Evolutionary conservation across 2,329 filamentous ascomycete genomes (phyloP), one percentile per base, ranked within the genome.

Genomic region (Chrysoporthe cubensis): DNA sequence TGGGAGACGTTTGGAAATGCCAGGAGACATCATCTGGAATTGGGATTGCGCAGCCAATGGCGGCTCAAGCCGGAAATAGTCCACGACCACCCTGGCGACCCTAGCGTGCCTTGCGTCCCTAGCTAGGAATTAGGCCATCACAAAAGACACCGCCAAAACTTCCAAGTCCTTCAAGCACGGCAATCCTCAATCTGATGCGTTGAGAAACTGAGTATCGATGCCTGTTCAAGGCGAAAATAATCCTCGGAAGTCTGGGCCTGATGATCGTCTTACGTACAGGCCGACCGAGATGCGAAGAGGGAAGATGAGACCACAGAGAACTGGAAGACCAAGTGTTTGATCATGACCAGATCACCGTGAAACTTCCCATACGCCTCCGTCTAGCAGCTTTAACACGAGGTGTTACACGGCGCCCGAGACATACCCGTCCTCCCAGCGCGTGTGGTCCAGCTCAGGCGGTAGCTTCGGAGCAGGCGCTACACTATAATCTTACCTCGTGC

Each of bases 31-130:
- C 40, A 44, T 56, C 42, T 61, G 40, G 58, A 42, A 18, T 54
- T 44, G 21, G 64, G 43, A 37, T 37, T 57, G 65, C 42, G 65
- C 65, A 48, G 43, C 63, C 63, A 65, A 65, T 65, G 32, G 62
- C 44, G 46, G 63, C 43, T 50, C 54, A 40, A 43, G 56, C 63
- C 63, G 42, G 44, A 58, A 59, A 60, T 59, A 64, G 50, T 61
- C 37, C 18, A 57, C 59, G 59, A 46, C 59, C 59, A 32, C 50
- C 50, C 50, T 13, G 26, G 50, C 50, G 21, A 32, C 50, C 50
- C 50, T 34, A 34, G 26, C 50, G 37, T 40, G 37, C 37, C 37
- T 6, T 9, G 37, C 26, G 13, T 13, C 26, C 50, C 13, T 54
- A 16, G 21, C 50, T 18, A 54, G 21, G 26, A 14, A 9, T 13